These are phyloP conservation scores for Calendula officinalis DNA, from an alignment of 129 eudicot species.

Conservation along the genomic window DNA sequence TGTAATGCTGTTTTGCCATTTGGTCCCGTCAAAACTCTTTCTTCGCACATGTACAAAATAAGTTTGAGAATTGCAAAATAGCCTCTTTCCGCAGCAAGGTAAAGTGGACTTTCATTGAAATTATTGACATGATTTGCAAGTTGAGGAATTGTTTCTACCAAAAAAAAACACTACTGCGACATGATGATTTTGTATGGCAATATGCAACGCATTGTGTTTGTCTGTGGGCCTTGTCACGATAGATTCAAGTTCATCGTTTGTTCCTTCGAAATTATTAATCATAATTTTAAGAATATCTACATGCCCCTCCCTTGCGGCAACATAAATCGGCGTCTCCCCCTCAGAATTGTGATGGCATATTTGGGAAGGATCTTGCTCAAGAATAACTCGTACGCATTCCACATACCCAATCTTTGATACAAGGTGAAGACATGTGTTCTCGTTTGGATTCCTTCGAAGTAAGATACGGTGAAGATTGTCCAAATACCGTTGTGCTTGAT, in stretches of 20 bases:
- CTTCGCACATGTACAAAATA: background rate
- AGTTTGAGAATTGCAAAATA: background rate
- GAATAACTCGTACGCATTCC: background rate
- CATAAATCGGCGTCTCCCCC: constrained; percentile 3
- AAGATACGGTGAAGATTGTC: too few species aligned
- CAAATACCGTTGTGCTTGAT: too few species aligned
- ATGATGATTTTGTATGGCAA: constrained; percentile 6
- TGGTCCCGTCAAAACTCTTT: background rate
- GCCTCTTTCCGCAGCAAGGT: background rate
- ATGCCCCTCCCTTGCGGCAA: constrained; percentile 6
- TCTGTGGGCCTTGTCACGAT: background rate
- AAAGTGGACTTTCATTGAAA: background rate
- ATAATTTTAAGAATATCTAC: background rate
- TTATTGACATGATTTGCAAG: background rate
- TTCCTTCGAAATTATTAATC: background rate
- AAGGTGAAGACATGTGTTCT: background rate
- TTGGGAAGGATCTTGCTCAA: background rate
- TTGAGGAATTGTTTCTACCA: background rate
- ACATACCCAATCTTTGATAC: background rate
- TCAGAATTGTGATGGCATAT: background rate
- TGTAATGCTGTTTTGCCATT: background rate
- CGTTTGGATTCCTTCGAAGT: too few species aligned
- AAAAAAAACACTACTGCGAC: background rate
- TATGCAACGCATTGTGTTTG: background rate
- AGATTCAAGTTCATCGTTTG: background rate